Base-by-base conservation (phyloP, 208 protist species). In the Phytomonas francai region DNA sequence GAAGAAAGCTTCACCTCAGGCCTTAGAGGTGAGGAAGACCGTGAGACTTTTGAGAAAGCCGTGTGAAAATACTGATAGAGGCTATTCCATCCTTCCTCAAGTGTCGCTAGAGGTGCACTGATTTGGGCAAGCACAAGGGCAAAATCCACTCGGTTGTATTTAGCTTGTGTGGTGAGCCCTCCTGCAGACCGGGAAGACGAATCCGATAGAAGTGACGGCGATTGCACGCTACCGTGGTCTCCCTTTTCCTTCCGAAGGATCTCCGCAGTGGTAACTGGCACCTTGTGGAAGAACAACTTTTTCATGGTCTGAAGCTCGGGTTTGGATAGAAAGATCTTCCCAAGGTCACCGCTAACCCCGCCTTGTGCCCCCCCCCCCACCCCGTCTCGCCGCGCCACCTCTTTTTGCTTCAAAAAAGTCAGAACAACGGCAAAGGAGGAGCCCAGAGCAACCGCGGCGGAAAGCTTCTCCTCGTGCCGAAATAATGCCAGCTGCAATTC, bases 251-350 rank as follows among this genome's bases (percentile, higher is more conserved):
- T 61, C 19, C 61, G 33, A 51, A 86, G 58, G 29, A 93, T 62
- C 71, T 90, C 83, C 3, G 67, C 76, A 65, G 91, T 83, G 3
- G 88, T 89, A 29, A 91, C 72, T 5, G 88, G 88, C 39, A 91
- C 74, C 63, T 79, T 79, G 0, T 70, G 59, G 22, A 84, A 70
- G 61, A 93, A 91, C 25, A 90, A 64, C 7, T 80, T 76, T 45
- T 81, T 81, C 28, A 88, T 70, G 22, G 73, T 72, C 57, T 78
- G 77, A 62, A 72, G 70, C 22, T 71, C 14, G 32, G 65, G 32
- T 71, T 66, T 28, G 57, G 67, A 31, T 45, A 74, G 49, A 74
- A 72, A 57, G 66, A 78, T 22, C 25, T 28, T 36, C 12, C 32
- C 63, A 16, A 12, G 2, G 2, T 3, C 63, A n/a, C 11, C 22